Evolutionary conservation across 306 rosid species (phyloP), one percentile per base, ranked within the genome.

Genomic region (Hippophae rhamnoides): DNA sequence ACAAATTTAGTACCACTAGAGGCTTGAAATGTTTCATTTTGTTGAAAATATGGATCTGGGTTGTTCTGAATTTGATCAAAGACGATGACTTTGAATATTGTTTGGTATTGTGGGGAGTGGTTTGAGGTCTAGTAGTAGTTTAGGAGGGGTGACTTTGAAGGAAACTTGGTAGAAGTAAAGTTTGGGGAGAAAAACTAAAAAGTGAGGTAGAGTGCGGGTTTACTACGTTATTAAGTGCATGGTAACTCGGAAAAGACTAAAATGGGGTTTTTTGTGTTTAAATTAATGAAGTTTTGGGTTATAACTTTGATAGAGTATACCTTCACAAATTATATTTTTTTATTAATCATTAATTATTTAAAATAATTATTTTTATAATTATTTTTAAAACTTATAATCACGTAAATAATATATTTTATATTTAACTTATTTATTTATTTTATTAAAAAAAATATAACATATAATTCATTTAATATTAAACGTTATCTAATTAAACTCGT

Each of bases 151-250:
- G 38, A 31, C 38, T 31, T 31, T 31, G 5, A 31, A 31, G 38
- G 38, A 31, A 31, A 31, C 14, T 49, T 9, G 11, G 12, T 3
- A 5, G 14, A 14, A 48, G 13, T 47, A 63, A 47, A 8, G 50
- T 11, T 2, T 23, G 43, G 27, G 27, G 65, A 50, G 58, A 12
- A 41, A 59, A 66, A 23, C 43, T 31, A 8, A 27, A 52, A 62
- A 26, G 27, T 47, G 57, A 13, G 31, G 42, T 41, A 10, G 45
- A 45, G 69, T 38, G 51, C 52, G 43, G 58, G 23, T 56, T 68
- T 64, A 11, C 70, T 56, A 74, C 74, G 86, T 74, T 74, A 65
- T 47, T 65, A 57, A 76, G 81, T 79, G 87, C 87, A 81, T 74
- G 82, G 77, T 27, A 66, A 43, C 47, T 27, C 49, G 47, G 7